Evolutionary conservation across 1,139 yeast species (phyloP).

Genomic region (Kodamaea arcana): DNA sequence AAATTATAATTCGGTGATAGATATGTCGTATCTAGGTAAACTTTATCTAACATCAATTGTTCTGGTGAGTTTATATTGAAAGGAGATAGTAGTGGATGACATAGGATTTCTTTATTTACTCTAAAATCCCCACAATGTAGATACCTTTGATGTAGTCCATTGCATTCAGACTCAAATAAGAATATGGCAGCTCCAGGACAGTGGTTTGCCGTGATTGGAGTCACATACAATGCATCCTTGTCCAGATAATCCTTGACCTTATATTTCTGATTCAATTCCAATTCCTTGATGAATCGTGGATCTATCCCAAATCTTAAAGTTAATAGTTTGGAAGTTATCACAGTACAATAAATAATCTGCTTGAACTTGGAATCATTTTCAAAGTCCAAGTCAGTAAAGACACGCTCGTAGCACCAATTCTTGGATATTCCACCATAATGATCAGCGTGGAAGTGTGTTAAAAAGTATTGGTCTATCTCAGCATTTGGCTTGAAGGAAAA

Average conservation of each 20-base stretch:
- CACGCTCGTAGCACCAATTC: conserved; percentile 57
- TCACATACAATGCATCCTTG: conserved; percentile 51
- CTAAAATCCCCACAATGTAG: conserved; percentile 94
- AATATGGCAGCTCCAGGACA: conserved; percentile 94
- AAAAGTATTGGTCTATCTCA: conserved; percentile 47
- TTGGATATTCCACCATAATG: conserved; percentile 86
- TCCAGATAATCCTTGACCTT: conserved; percentile 18
- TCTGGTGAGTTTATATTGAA: conserved; percentile 24
- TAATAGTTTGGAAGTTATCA: conserved; percentile 59
- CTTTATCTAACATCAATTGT: conserved; percentile 35
- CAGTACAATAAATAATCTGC: conserved; percentile 61
- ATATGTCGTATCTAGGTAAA: conserved; percentile 88
- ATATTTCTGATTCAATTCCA: conserved; percentile 43
- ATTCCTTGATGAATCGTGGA: conserved; percentile 44
- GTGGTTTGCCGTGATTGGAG: conserved; percentile 81
- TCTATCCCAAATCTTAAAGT: conserved; percentile 52
- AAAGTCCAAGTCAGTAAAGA: conserved; percentile 29
- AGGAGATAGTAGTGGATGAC: conserved; percentile 26
- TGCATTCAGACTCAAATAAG: conserved; percentile 53
- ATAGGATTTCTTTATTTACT: conserved; percentile 49
- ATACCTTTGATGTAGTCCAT: conserved; percentile 27
- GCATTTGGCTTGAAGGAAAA: conserved; percentile 52
- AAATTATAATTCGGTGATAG: conserved; percentile 69
- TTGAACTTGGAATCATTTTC: conserved; percentile 29
- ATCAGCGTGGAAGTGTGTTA: conserved; percentile 88